Conservation (phyloP, 2,329 filamentous ascomycete species). For the Sporothrix globosa region DNA sequence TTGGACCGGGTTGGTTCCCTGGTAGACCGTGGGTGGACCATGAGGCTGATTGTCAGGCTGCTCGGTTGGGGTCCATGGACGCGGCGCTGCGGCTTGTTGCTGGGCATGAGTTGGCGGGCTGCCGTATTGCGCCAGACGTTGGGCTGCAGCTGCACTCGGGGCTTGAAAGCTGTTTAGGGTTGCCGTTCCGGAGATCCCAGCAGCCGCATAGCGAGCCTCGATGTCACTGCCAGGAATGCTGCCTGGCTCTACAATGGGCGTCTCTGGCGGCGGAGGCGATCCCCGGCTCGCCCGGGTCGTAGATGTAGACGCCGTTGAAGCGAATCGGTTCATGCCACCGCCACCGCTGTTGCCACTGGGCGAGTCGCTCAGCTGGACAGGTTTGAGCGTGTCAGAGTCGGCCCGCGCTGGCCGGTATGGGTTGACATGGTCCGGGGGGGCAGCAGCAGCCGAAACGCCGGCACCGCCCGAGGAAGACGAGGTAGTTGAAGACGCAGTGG, state of each 20-base stretch:
- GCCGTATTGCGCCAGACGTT: slow-evolving; percentile 78
- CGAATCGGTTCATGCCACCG: slow-evolving; percentile 60
- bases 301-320: slow-evolving; percentile 87
- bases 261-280: slow-evolving; percentile 93
- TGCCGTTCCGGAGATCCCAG: slow-evolving; percentile 83
- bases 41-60: slow-evolving; percentile 82
- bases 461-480: slow-evolving; percentile 3
- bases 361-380: slow-evolving; percentile 43
- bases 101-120: slow-evolving; percentile 51
- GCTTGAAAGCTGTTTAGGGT: slow-evolving; percentile 73
- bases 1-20: slow-evolving; percentile 74
- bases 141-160: slow-evolving; percentile 78
- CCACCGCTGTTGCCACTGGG: background rate
- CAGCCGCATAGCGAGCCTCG: slow-evolving; percentile 86
- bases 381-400: slow-evolving; percentile 43
- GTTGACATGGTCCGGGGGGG: slow-evolving; percentile 14
- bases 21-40: slow-evolving; percentile 88
- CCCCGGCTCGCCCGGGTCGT: slow-evolving; percentile 90
- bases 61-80: slow-evolving; percentile 96
- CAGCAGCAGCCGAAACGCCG: background rate
- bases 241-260: slow-evolving; percentile 75
- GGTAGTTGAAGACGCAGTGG: slow-evolving; percentile 38
- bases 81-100: slow-evolving; percentile 37
- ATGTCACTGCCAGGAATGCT: slow-evolving; percentile 77
- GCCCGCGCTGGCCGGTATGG: slow-evolving; percentile 21